These are phyloP conservation scores for Ceratocystiopsis brevicomis DNA, from an alignment of 2,329 filamentous ascomycete genomes.

Conservation along the genomic window DNA sequence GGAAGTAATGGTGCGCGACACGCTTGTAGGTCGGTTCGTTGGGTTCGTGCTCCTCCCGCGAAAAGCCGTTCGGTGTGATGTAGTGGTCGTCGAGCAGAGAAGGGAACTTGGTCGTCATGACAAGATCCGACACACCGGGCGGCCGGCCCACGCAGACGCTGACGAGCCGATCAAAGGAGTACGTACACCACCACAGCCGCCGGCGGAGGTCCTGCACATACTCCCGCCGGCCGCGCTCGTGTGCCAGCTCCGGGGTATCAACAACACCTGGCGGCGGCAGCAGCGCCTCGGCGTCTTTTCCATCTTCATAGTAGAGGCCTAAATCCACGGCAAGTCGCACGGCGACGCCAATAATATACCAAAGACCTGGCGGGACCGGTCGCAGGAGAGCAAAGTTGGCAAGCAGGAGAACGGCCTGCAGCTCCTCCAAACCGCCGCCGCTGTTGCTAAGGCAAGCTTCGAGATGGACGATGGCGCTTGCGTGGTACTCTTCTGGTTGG, in stretches of 20 bases:
- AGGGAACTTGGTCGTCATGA: conserved; percentile 88
- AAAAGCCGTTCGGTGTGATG: conserved; percentile 64
- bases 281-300: conserved; percentile 41
- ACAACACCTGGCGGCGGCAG: conserved; percentile 30
- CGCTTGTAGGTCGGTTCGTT: conserved; percentile 70
- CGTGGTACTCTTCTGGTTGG: conserved; percentile 90
- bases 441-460: conserved; percentile 72
- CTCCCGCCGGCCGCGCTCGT: conserved; percentile 48
- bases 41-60: conserved; percentile 34
- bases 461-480: conserved; percentile 79
- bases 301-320: conserved; percentile 83
- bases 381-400: conserved; percentile 81
- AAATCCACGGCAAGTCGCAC: conserved; percentile 80
- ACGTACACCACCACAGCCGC: conserved; percentile 91
- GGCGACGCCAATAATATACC: conserved; percentile 94
- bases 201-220: conserved; percentile 75
- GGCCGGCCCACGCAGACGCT: conserved; percentile 85
- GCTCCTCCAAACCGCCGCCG: conserved; percentile 75
- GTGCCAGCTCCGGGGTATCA: conserved; percentile 17
- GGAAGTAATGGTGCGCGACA: conserved; percentile 82
- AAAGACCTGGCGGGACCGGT: conserved; percentile 80
- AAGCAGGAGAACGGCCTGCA: conserved; percentile 80
- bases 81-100: conserved; percentile 73
- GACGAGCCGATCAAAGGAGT: conserved; percentile 85
- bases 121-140: conserved; percentile 88